Evolutionary conservation across 257 asterid species (phyloP).

Genomic region (Penstemon davidsonii): DNA sequence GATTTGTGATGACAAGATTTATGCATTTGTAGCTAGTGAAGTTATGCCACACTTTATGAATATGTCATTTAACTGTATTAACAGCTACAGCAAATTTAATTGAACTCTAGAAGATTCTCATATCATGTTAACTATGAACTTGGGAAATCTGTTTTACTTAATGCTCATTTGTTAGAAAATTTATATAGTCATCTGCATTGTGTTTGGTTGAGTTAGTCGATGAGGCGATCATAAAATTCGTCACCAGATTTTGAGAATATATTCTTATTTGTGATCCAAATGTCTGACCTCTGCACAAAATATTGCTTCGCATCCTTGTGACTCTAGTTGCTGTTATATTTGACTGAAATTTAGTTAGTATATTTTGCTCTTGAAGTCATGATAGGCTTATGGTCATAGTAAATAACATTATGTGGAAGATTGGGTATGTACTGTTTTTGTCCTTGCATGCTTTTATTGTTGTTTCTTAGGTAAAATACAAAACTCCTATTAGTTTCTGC

Average conservation of each 20-base stretch:
- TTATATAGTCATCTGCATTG: background rate
- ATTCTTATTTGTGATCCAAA: background rate
- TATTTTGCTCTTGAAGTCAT: background rate
- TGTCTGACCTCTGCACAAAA: conserved; percentile 8
- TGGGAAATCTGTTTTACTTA: background rate
- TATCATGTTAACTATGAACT: background rate
- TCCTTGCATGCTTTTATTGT: background rate
- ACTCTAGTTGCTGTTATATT: background rate
- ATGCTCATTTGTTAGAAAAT: conserved; percentile 5
- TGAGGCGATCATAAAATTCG: background rate
- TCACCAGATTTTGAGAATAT: conserved; percentile 7
- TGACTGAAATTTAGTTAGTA: background rate
- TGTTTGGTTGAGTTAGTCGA: background rate
- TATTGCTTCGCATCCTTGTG: background rate
- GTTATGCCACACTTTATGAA: background rate
- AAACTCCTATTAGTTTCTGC: background rate
- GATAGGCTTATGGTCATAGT: background rate
- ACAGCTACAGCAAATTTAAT: conserved; percentile 2
- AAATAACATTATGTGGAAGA: background rate
- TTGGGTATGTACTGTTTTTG: background rate
- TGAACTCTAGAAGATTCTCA: background rate
- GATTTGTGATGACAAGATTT: background rate
- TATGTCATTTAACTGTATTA: conserved; percentile 1
- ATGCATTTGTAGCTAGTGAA: background rate
- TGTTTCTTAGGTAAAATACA: background rate